Evolutionary conservation across 2,329 filamentous ascomycete species (phyloP), one percentile per base, ranked within the genome.

Genomic region (Sporothrix globosa): DNA sequence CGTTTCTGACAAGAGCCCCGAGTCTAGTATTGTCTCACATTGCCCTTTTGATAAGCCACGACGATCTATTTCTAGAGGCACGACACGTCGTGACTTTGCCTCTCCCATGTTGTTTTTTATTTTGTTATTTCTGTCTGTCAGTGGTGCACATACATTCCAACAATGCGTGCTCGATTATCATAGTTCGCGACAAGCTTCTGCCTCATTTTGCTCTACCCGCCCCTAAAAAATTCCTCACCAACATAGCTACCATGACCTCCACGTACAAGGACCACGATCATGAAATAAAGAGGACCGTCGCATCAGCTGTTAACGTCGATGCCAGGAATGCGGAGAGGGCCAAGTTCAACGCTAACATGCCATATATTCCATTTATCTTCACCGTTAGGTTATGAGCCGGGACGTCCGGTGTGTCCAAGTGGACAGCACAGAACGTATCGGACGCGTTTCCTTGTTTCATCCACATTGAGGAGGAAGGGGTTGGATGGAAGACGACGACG

Each of bases 271-370:
- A n/a, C 39, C n/a, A 24, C 21, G 50, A 34, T 50, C 61, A 14
- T 39, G 44, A 50, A n/a, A 50, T 65, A 14, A 65, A 65, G 30
- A 34, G 24, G 61, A 65, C 61, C 44, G 10, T 50, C 61, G 24
- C 44, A 44, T 34, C 24, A n/a, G 44, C 11, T 24, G 44, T 48
- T 50, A n/a, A 65, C 6, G 21, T 34, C 24, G 24, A 24, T 44
- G n/a, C 27, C 41, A 50, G 24, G 61, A 65, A 50, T 65, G 61
- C 6, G 58, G 58, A 46, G 58, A 24, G 34, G 41, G 14, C 58
- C 24, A 46, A 0, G n/a, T 4, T 21, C 21, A 46, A 7, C 6
- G 0, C 21, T 19, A n/a, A 39, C 10, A 60, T 60, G 56, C 34
- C n/a, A 14, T n/a, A 56, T 56, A 56, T 41, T n/a, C 11, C 41